Evolutionary conservation across 495 filamentous ascomycete species (phyloP).

Genomic region (Aspergillus incahuasiensis): DNA sequence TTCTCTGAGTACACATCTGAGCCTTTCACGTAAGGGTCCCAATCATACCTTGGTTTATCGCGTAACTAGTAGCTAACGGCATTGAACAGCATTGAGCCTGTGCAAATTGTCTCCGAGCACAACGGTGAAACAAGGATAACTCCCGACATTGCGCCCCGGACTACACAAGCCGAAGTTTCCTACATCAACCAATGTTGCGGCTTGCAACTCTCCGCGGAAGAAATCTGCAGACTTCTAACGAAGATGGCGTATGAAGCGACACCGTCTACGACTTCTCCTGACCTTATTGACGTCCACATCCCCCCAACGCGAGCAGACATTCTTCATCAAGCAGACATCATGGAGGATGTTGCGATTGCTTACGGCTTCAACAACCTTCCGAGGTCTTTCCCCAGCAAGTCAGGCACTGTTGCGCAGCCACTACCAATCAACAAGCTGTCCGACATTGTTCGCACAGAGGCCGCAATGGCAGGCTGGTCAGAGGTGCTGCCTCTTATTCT

Average conservation of each 20-base stretch:
- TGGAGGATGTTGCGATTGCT: constrained; percentile 95
- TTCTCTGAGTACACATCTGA: constrained; percentile 89
- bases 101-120: constrained; percentile 86
- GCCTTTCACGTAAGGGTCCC: constrained; percentile 67
- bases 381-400: constrained; percentile 73
- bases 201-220: constrained; percentile 61
- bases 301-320: constrained; percentile 91
- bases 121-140: constrained; percentile 75
- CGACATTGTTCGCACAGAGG: constrained; percentile 87
- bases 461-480: constrained; percentile 91
- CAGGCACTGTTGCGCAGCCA: constrained; percentile 79
- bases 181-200: constrained; percentile 94
- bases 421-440: constrained; percentile 89
- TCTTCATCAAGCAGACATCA: constrained; percentile 93
- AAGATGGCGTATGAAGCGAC: constrained; percentile 82
- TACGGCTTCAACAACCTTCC: constrained; percentile 96
- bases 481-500: constrained; percentile 96
- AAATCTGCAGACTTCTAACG: constrained; percentile 68
- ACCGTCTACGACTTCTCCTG: constrained; percentile 59
- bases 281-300: constrained; percentile 72
- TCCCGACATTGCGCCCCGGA: constrained; percentile 71
- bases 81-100: constrained; percentile 65
- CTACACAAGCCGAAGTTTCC: constrained; percentile 74
- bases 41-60: too few species aligned
- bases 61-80: neutral